Percentiles rank a stretch among this genome's conserved stretches.
These are phyloP conservation scores for Aspergillus cristatus DNA, from an alignment of 495 filamentous ascomycete species.

Conservation along the genomic window DNA sequence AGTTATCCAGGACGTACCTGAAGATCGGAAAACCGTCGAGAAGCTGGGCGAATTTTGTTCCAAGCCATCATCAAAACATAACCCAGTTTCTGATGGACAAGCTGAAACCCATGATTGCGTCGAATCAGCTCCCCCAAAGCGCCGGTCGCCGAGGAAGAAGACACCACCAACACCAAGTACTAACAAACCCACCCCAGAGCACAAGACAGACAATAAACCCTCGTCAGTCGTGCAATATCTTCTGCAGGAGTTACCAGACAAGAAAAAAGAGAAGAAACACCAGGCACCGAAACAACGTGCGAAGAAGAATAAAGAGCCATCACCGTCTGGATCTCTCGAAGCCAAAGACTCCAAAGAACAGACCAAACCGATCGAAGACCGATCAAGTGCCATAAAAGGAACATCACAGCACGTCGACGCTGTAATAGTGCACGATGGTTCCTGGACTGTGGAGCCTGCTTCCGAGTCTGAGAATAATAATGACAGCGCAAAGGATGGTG, in stretches of 20 bases:
- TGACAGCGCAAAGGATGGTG: too few species aligned
- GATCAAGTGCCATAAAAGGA: neutral
- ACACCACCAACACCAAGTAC: neutral
- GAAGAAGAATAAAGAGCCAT: too few species aligned
- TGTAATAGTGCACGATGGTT: slow-evolving; percentile 21
- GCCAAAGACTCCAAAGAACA: neutral
- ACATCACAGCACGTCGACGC: slow-evolving; percentile 17
- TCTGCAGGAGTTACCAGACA: too few species aligned
- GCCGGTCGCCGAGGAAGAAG: neutral
- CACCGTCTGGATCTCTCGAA: neutral
- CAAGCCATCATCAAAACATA: too few species aligned
- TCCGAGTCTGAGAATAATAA: too few species aligned
- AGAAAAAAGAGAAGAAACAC: too few species aligned
- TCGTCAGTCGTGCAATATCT: too few species aligned
- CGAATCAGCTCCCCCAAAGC: neutral
- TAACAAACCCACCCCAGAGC: neutral
- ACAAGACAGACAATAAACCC: neutral
- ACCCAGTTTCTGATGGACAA: too few species aligned
- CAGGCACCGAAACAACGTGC: too few species aligned
- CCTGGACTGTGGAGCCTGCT: slow-evolving; percentile 30
- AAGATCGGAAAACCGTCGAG: too few species aligned
- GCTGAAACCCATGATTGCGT: neutral
- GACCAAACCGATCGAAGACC: neutral
- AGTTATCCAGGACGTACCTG: too few species aligned
- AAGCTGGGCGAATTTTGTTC: too few species aligned